Percentiles rank a stretch among this genome's conserved stretches.
Conservation (phyloP, 768 basidiomycete genomes). For the Tephrocybe sp. region DNA sequence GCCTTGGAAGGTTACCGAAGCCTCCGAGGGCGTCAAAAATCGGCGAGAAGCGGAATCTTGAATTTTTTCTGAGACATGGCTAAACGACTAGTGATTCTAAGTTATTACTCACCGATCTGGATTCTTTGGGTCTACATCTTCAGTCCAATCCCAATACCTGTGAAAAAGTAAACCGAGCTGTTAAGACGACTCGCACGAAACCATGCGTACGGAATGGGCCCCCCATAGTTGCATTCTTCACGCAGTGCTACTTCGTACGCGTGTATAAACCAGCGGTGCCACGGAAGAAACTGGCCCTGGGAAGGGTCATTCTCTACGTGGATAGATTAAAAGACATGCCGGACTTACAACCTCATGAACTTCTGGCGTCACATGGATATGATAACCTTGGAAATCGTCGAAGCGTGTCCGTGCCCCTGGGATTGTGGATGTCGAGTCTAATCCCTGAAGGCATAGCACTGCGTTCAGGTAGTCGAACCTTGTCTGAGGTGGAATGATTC, state of each 20-base stretch:
- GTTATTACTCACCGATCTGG: constrained; percentile 17
- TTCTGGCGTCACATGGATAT: background rate
- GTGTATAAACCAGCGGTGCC: constrained; percentile 27
- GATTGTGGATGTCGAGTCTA: background rate
- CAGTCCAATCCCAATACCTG: constrained; percentile 42
- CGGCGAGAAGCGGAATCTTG: constrained; percentile 29
- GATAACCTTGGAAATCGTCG: constrained; percentile 11
- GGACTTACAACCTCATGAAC: constrained; percentile 7
- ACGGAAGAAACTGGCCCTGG: constrained; percentile 28
- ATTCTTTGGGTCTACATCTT: constrained; percentile 25
- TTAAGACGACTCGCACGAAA: no score
- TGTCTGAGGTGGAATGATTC: background rate
- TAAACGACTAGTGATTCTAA: background rate
- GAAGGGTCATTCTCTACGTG: no score
- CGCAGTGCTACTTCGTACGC: constrained; percentile 23
- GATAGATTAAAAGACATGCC: no score
- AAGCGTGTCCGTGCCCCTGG: constrained; percentile 2
- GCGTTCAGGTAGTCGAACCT: constrained; percentile 6
- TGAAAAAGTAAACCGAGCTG: no score
- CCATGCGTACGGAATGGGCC: constrained; percentile 21
- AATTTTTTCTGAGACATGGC: background rate
- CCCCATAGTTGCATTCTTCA: constrained; percentile 23
- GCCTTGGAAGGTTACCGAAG: constrained; percentile 35
- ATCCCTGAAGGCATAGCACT: constrained; percentile 3
- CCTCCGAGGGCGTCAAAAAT: constrained; percentile 33